These are phyloP conservation scores for Hypoxylon rubiginosum DNA, from an alignment of 2,329 filamentous ascomycete genomes.

Conservation along the genomic window DNA sequence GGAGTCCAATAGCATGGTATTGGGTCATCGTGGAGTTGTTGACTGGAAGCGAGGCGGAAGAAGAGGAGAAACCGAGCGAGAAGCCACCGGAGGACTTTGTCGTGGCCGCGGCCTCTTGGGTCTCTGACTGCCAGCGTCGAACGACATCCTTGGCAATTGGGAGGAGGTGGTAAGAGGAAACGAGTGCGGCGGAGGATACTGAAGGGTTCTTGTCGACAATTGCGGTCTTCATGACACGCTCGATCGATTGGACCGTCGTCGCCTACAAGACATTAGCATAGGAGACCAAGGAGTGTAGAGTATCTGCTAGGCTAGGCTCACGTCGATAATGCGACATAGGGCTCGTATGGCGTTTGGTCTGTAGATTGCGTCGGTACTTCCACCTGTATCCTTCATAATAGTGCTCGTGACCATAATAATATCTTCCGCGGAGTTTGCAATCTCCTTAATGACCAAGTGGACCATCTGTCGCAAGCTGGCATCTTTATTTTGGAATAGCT, in stretches of 20 bases:
- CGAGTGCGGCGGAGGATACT: slow-evolving; percentile 93
- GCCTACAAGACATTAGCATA: slow-evolving; percentile 66
- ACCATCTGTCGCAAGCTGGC: slow-evolving; percentile 98
- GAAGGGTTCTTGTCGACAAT: slow-evolving; percentile 99
- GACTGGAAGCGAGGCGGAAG: slow-evolving; percentile 79
- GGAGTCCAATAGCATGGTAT: slow-evolving; percentile 96
- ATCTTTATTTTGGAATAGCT: slow-evolving; percentile 99
- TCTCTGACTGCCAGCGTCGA: slow-evolving; percentile 97
- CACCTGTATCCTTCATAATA: slow-evolving; percentile 99
- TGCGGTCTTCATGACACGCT: slow-evolving; percentile 98
- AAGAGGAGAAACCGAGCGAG: slow-evolving; percentile 89
- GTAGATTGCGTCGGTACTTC: slow-evolving; percentile 93
- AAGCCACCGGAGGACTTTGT: slow-evolving; percentile 91
- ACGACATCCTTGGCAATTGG: slow-evolving; percentile 97
- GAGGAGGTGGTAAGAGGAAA: slow-evolving; percentile 97
- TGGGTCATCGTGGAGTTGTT: slow-evolving; percentile 98
- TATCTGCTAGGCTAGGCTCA: slow-evolving; percentile 63
- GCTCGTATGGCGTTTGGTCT: slow-evolving; percentile 96
- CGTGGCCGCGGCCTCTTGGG: slow-evolving; percentile 93
- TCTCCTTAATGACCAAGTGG: slow-evolving; percentile 97
- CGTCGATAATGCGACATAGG: slow-evolving; percentile 96
- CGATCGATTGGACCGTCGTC: slow-evolving; percentile 96
- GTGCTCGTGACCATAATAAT: slow-evolving; percentile 99
- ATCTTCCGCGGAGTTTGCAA: slow-evolving; percentile 94
- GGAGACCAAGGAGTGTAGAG: slow-evolving; percentile 10